Percentiles rank a stretch among this genome's conserved stretches.
phyloP scores from a whole-genome alignment of 2,329 filamentous ascomycete species.

The Zymoseptoria passerinii region DNA sequence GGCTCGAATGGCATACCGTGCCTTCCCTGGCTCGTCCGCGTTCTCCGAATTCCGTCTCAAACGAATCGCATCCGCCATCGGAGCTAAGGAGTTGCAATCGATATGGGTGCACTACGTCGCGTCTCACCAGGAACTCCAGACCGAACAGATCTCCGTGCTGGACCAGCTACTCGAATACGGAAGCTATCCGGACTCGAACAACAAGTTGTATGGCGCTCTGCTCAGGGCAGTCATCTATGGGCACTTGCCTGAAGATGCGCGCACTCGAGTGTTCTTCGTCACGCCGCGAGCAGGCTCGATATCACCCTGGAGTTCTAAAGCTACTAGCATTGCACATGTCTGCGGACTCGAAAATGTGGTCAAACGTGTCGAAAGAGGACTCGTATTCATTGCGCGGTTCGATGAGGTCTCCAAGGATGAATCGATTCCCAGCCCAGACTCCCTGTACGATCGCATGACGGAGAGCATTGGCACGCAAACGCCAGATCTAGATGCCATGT shows the following conservation, averaged over 20 bases:
- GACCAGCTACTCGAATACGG: constrained; percentile 56
- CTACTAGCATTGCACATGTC: constrained; percentile 85
- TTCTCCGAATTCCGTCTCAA: constrained; percentile 45
- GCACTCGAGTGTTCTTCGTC: constrained; percentile 58
- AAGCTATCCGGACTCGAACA: constrained; percentile 40
- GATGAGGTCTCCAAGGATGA: constrained; percentile 43
- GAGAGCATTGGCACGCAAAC: constrained; percentile 62
- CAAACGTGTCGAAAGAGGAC: constrained; percentile 77
- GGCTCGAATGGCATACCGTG: constrained; percentile 28
- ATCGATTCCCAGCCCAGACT: constrained; percentile 54
- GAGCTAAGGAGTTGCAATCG: constrained; percentile 40
- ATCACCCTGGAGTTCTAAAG: constrained; percentile 96
- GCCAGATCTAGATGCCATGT: constrained; percentile 68
- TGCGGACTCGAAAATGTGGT: constrained; percentile 68
- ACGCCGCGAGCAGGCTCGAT: constrained; percentile 72
- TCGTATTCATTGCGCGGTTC: constrained; percentile 62
- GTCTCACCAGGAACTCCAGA: constrained; percentile 33
- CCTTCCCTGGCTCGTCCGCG: constrained; percentile 47
- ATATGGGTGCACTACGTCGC: constrained; percentile 46
- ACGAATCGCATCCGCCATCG: constrained; percentile 38
- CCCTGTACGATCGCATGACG: constrained; percentile 91
- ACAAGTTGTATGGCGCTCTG: constrained; percentile 37
- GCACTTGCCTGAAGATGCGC: constrained; percentile 42
- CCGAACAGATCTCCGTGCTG: constrained; percentile 43
- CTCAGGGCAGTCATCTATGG: constrained; percentile 43